Evolutionary conservation across 805 yeast genomes (phyloP).

Genomic region (Cyberlindnera amylophila): DNA sequence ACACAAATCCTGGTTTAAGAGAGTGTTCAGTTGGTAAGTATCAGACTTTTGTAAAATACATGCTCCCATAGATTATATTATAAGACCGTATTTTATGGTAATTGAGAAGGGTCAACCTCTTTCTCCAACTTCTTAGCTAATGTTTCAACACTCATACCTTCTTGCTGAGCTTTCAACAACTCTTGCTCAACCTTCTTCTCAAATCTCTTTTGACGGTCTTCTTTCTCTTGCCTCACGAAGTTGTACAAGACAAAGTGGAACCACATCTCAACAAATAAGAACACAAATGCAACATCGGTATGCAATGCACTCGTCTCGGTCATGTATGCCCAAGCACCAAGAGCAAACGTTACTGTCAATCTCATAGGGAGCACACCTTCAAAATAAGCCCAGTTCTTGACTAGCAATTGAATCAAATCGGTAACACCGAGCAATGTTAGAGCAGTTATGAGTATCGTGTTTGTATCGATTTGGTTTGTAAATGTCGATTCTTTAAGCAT

Average conservation of each 20-base stretch:
- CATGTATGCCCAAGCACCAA: constrained; percentile 48
- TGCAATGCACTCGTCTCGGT: constrained; percentile 42
- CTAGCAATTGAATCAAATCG: constrained; percentile 59
- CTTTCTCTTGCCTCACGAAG: constrained; percentile 53
- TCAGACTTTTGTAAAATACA: background rate
- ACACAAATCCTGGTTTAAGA: constrained; percentile 32
- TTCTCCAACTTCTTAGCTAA: constrained; percentile 15
- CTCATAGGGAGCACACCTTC: constrained; percentile 60
- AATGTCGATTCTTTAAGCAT: constrained; percentile 5
- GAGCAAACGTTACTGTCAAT: constrained; percentile 43
- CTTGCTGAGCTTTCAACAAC: constrained; percentile 18
- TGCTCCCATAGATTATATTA: background rate
- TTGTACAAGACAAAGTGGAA: constrained; percentile 58
- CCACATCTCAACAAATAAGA: constrained; percentile 63
- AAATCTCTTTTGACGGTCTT: constrained; percentile 43
- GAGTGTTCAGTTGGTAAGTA: constrained; percentile 16
- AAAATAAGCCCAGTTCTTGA: constrained; percentile 43
- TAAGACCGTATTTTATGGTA: background rate
- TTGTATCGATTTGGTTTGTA: background rate
- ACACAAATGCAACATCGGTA: constrained; percentile 59
- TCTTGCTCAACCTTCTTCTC: constrained; percentile 31
- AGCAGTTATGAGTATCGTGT: constrained; percentile 33
- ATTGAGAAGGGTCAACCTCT: background rate
- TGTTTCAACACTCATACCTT: constrained; percentile 16
- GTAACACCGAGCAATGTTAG: constrained; percentile 41